Percentiles rank a stretch among this genome's conserved stretches.
Evolutionary conservation across 495 filamentous ascomycete species (phyloP).

Genomic region (Trichoderma parareesei): DNA sequence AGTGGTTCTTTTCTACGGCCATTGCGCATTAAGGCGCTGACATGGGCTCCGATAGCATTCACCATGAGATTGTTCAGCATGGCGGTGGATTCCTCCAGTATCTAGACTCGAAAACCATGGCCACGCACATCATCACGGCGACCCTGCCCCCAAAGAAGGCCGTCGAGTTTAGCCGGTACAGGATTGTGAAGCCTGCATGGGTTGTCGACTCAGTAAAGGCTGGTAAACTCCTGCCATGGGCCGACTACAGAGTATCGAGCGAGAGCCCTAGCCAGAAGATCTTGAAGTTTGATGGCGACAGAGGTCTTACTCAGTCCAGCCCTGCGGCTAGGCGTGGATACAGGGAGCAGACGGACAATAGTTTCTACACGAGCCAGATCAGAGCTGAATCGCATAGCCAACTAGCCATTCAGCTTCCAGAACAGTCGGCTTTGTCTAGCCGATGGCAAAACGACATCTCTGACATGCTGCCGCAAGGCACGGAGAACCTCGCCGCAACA

Average conservation of each 20-base stretch:
- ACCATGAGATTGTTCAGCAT: constrained; percentile 76
- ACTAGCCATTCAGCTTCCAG: background rate
- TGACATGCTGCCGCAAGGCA: background rate
- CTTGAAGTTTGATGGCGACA: constrained; percentile 58
- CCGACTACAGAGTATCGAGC: constrained; percentile 70
- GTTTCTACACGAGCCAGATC: constrained; percentile 73
- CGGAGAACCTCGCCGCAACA: background rate
- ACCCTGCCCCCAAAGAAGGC: constrained; percentile 85
- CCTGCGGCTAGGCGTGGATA: constrained; percentile 48
- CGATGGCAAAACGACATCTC: background rate
- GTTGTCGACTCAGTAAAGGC: constrained; percentile 79
- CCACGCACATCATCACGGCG: constrained; percentile 91
- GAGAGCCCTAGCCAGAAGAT: constrained; percentile 71
- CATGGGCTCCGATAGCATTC: constrained; percentile 37
- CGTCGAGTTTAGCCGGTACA: constrained; percentile 74
- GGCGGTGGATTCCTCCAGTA: constrained; percentile 92
- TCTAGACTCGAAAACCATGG: constrained; percentile 84
- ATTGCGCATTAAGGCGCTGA: background rate
- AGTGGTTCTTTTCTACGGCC: constrained; percentile 7
- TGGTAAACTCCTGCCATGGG: constrained; percentile 77
- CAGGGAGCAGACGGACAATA: constrained; percentile 62
- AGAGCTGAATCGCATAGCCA: constrained; percentile 18
- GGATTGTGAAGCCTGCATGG: constrained; percentile 96
- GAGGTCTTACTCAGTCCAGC: constrained; percentile 53
- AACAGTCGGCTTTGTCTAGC: background rate